Base-by-base conservation (phyloP, 306 rosid genomes). In the Trichosanthes cucumerina region DNA sequence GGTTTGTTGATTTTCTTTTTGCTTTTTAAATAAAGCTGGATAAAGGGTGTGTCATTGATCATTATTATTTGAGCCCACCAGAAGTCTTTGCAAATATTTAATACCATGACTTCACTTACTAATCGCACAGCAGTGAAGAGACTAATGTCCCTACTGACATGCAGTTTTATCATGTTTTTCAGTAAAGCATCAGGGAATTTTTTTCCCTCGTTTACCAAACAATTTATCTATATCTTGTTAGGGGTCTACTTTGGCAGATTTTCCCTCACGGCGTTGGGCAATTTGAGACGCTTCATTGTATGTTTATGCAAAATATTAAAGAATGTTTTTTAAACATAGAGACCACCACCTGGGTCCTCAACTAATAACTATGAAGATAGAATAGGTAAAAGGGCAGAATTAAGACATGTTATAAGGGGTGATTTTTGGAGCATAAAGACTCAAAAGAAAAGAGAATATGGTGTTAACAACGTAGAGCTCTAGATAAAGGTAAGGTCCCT, bases 1-100 rank as follows among this genome's bases (percentile, higher is more conserved):
- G 96, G 97, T 90, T 24, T 72, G 77, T 43, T 24, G 24, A 46
- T 39, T 71, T 46, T 9, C 4, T 56, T 56, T 65, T 65, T 65
- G 33, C 31, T 5, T 14, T 31, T 43, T 24, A 46, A 46, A 26
- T 26, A 46, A 71, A 71, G 24, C 58, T 2, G 34, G 75, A 41
- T 19, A 68, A 39, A 5, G 52, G 75, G 54, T 69, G 18, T 12
- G 36, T 21, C 75, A 65, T 38, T 65, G 1, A 36, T 65, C 49
- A 19, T 65, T 18, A 36, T 9, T 2, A 12, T 69, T 41, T 5
- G 1, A 21, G 54, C 36, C 33, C 10, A 23, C 41, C 41, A 41
- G 75, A 43, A 14, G 7, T 12, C 31, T 10, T 69, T 39, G 49
- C 73, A 38, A 65, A 65, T 38, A 38, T 38, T 9, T 36, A 65